A percentile compares a stretch with the other conserved stretches of the same genome.
Conservation (phyloP, 1,139 yeast genomes). For the Candida glucosophila region DNA sequence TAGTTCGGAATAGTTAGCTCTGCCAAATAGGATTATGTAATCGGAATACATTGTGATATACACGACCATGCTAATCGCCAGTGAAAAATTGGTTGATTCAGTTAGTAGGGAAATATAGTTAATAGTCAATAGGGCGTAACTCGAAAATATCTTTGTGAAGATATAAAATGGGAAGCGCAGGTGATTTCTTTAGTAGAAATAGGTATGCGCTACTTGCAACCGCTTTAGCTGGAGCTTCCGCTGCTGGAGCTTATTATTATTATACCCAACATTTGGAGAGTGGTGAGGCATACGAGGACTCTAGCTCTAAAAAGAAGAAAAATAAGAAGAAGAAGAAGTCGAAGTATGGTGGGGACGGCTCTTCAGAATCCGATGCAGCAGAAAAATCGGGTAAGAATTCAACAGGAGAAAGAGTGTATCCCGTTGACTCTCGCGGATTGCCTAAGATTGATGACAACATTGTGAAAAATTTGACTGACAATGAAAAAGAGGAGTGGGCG, state of each 20-base stretch:
- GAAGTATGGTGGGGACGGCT: slow-evolving; percentile 11
- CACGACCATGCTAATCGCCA: too few relatives aligned
- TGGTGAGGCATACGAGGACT: slow-evolving; percentile 8
- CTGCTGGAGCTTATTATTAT: slow-evolving; percentile 54
- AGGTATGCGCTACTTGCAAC: slow-evolving; percentile 51
- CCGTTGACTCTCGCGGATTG: slow-evolving; percentile 44
- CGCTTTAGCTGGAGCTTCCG: slow-evolving; percentile 54
- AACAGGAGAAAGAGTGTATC: slow-evolving; percentile 21
- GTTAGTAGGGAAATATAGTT: too few relatives aligned
- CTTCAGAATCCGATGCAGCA: slow-evolving; percentile 8
- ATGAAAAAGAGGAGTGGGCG: slow-evolving; percentile 63
- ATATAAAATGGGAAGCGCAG: slow-evolving; percentile 10
- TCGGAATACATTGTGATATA: too few relatives aligned
- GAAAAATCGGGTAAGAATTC: slow-evolving; percentile 7
- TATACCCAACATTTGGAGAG: slow-evolving; percentile 25
- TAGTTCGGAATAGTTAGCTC: too few relatives aligned
- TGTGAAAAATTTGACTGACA: slow-evolving; percentile 37
- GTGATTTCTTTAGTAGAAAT: slow-evolving; percentile 44
- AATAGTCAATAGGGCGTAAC: neutral
- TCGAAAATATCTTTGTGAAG: slow-evolving; percentile 2
- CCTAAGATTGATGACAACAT: slow-evolving; percentile 46
- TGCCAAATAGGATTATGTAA: too few relatives aligned
- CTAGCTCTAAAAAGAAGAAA: slow-evolving; percentile 21
- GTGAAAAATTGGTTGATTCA: too few relatives aligned
- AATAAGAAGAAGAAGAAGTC: slow-evolving; percentile 29